phyloP scores from a whole-genome alignment of 1,139 yeast species.

The Pichia sp. region DNA sequence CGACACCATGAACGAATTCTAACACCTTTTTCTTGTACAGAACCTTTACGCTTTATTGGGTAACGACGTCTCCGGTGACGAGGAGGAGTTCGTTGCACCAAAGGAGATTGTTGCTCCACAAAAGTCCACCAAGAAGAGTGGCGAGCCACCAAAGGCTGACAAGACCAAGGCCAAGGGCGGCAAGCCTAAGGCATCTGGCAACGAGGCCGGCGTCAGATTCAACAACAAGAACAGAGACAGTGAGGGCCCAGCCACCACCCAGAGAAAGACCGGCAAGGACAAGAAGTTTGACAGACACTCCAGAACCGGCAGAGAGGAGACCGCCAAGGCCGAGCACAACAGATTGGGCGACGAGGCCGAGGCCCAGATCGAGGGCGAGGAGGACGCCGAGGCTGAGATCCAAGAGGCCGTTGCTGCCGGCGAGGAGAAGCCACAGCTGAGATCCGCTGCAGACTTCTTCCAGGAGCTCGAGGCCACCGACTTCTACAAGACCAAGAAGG shows the following conservation, averaged over 20 bases:
- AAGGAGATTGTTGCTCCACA: constrained; percentile 77
- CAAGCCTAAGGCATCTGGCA: constrained; percentile 58
- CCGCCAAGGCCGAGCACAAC: constrained; percentile 77
- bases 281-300: constrained; percentile 76
- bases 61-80: constrained; percentile 78
- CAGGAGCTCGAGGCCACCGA: constrained; percentile 45
- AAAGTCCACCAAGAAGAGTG: constrained; percentile 86
- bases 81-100: constrained; percentile 41
- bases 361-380: constrained; percentile 61
- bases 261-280: constrained; percentile 43
- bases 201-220: constrained; percentile 84
- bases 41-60: constrained; percentile 56
- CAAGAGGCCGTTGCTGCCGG: constrained; percentile 39
- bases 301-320: constrained; percentile 76
- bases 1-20: constrained; percentile 4
- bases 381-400: constrained; percentile 53
- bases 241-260: constrained; percentile 53
- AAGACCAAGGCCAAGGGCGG: constrained; percentile 75
- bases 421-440: constrained; percentile 37
- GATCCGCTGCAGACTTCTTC: constrained; percentile 71
- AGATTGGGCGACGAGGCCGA: constrained; percentile 80
- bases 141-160: constrained; percentile 75
- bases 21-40: constrained; percentile 24
- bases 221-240: constrained; percentile 67
- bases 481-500: constrained; percentile 40